Evolutionary conservation across 495 filamentous ascomycete species (phyloP), one percentile per base, ranked within the genome.

Genomic region (Sordaria brevicollis): DNA sequence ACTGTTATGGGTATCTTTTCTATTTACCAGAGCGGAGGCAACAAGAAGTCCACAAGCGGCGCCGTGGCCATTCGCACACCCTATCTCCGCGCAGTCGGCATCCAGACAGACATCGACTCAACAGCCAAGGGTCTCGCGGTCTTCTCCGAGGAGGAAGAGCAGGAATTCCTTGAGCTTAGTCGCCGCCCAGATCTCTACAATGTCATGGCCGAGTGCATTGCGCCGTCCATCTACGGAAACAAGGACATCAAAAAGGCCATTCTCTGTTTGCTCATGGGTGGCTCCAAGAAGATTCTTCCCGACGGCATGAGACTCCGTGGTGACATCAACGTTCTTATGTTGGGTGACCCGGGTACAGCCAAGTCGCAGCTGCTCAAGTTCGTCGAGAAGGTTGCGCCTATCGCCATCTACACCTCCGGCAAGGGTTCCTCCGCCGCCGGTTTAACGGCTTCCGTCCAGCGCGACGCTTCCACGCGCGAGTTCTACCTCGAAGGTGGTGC

Each of bases 401-500:
- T 98, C 70, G 94, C 95, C 67, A 98, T 99, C 78, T 99, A 99
- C 82, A 99, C 96, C 1, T 98, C 96, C 13, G 96, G 96, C 68
- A 99, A 99, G 82, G 96, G 96, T 72, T 99, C 96, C 11, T 98
- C 95, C 5, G 96, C 96, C 17, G 96, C 96, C 49, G 96, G 96
- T 94, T 84, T 99, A 65, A 99, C 96, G 4, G 96, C 96, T 1
- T 99, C 96, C 0, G 96, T 99, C 4, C 96, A 98, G 75, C 89
- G 96, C 35, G 96, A 99, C 76, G 88, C 88, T 17, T 90, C 88
- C 19, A 97, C 96, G 0, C 89, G 96, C 65, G 95, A 99, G 79
- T 98, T 99, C 79, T 98, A 98, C 76, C 88, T 99, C 4, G 96
- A 99, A 84, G 96, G 96, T 68, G 96, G 96, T 79, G 96, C 96